phyloP scores from a whole-genome alignment of 208 protist species.

The Wallacemonas rigidus region DNA sequence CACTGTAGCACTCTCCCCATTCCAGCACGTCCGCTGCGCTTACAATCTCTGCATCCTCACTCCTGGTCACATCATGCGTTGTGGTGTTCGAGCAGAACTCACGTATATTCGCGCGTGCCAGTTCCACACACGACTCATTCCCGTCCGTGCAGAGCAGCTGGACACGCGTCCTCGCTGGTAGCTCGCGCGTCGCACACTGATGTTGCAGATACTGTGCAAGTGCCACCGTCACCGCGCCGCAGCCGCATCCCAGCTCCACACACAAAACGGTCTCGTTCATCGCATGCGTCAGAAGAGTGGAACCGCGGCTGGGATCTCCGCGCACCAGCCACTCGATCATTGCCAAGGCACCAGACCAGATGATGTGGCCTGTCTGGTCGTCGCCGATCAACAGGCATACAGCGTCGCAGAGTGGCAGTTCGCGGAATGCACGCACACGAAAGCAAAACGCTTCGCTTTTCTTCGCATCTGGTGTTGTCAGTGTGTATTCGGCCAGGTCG shows the following conservation, averaged over 20 bases:
- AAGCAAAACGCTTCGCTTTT: conserved; percentile 23
- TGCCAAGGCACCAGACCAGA: conserved; percentile 39
- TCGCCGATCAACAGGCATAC: conserved; percentile 30
- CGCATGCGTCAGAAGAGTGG: not conserved
- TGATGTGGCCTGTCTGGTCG: conserved; percentile 44
- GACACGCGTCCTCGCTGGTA: not conserved
- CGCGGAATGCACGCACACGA: conserved; percentile 31
- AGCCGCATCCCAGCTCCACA: conserved; percentile 43
- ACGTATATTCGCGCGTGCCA: conserved; percentile 25
- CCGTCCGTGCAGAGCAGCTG: conserved; percentile 37
- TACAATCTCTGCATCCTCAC: not conserved
- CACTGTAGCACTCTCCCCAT: conserved; percentile 19
- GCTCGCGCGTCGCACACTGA: not conserved
- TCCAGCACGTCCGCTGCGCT: conserved; percentile 21
- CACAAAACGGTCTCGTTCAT: not conserved
- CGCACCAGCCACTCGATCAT: conserved; percentile 40
- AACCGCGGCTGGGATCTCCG: not conserved
- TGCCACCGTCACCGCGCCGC: conserved; percentile 29
- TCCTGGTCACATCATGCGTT: no score
- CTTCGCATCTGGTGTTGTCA: not conserved
- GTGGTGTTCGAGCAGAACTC: conserved; percentile 19
- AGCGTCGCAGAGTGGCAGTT: conserved; percentile 38
- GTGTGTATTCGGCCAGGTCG: conserved; percentile 21
- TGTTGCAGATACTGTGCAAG: conserved; percentile 20
- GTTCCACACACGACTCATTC: conserved; percentile 33